phyloP scores from a whole-genome alignment of 176 grass and related monocot genomes.

The Oryza glumipatula region DNA sequence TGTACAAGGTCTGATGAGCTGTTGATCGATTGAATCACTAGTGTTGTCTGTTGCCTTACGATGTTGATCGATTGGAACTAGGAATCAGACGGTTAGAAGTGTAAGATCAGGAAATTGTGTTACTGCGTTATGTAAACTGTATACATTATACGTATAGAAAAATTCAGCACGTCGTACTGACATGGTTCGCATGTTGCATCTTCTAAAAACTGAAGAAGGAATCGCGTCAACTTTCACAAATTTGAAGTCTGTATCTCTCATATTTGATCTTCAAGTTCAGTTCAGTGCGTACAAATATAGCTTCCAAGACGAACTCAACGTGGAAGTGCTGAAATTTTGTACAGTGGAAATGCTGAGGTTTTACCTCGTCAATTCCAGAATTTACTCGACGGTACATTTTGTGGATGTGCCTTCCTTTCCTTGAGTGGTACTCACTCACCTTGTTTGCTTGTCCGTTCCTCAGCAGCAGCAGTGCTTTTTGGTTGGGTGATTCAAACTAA shows the following conservation, averaged over 20 bases:
- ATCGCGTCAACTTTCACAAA: too few species aligned
- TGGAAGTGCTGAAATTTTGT: not conserved
- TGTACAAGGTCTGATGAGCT: slow-evolving; percentile 58
- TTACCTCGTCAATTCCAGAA: not conserved
- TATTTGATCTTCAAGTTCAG: too few species aligned
- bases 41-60: not conserved
- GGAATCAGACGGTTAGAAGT: not conserved
- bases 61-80: not conserved
- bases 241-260: too few species aligned
- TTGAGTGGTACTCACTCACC: slow-evolving; percentile 12
- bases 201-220: too few species aligned
- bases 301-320: too few species aligned
- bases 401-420: not conserved
- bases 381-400: not conserved
- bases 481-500: slow-evolving; percentile 39
- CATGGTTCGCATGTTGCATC: not conserved
- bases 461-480: slow-evolving; percentile 15
- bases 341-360: not conserved
- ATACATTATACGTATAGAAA: not conserved
- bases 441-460: not conserved
- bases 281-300: too few species aligned
- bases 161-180: not conserved
- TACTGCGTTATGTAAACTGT: not conserved
- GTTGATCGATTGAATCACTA: not conserved
- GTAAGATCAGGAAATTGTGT: not conserved